Percentiles rank a stretch among this genome's conserved stretches.
Conservation (phyloP, 352 stramenopile genomes). For the Phytopythium chamaehyphon region DNA sequence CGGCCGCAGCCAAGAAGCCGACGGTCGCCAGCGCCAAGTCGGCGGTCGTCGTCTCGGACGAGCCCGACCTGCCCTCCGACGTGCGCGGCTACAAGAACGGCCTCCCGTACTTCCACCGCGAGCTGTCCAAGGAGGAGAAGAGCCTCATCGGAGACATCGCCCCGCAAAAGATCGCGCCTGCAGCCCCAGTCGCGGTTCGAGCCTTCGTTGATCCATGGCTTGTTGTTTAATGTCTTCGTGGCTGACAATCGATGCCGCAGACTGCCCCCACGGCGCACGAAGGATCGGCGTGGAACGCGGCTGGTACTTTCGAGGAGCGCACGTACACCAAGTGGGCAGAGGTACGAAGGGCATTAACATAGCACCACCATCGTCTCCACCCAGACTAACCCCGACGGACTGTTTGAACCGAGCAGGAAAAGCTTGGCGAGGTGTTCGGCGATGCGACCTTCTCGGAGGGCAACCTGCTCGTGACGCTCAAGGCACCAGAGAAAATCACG, state of each 20-base stretch:
- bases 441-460: slow-evolving; percentile 35
- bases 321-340: slow-evolving; percentile 85
- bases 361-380: not conserved
- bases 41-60: slow-evolving; percentile 60
- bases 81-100: slow-evolving; percentile 84
- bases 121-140: slow-evolving; percentile 95
- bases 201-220: not conserved
- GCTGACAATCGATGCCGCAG: not conserved
- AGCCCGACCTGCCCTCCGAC: slow-evolving; percentile 53
- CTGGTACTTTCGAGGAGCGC: slow-evolving; percentile 90
- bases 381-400: no score
- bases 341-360: slow-evolving; percentile 11
- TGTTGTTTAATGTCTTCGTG: not conserved
- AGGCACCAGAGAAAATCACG: slow-evolving; percentile 61
- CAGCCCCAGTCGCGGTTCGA: slow-evolving; percentile 27
- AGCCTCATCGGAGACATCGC: slow-evolving; percentile 95
- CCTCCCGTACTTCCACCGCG: slow-evolving; percentile 96
- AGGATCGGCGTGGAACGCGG: slow-evolving; percentile 90
- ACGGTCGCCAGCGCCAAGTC: slow-evolving; percentile 13
- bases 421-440: slow-evolving; percentile 54
- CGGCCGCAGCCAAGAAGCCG: slow-evolving; percentile 14
- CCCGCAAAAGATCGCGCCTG: slow-evolving; percentile 73
- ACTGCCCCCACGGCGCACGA: slow-evolving; percentile 37
- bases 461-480: slow-evolving; percentile 40
- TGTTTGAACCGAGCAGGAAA: slow-evolving; percentile 22